Evolutionary conservation across 140 eudicot genomes (phyloP).

Genomic region (Anethum foeniculum): DNA sequence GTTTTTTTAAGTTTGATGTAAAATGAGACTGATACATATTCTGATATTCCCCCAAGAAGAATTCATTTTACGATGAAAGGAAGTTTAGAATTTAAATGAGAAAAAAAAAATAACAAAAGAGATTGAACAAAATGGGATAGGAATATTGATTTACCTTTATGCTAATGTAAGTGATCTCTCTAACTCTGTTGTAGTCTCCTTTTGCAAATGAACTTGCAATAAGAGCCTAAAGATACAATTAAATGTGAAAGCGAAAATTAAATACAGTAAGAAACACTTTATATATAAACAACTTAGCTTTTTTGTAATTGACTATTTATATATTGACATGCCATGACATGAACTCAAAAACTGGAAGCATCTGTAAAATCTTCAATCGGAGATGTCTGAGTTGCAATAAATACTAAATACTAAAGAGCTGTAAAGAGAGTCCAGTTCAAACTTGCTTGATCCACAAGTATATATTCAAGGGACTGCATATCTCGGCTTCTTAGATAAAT

Average conservation of each 20-base stretch:
- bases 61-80: not conserved
- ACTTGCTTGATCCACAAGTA: not conserved
- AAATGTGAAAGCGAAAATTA: not conserved
- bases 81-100: not conserved
- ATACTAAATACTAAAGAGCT: not conserved
- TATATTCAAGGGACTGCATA: not conserved
- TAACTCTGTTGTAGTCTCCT: slow-evolving; percentile 52
- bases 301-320: not conserved
- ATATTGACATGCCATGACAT: not conserved
- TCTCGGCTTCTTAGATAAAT: not conserved
- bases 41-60: not conserved
- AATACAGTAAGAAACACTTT: not conserved
- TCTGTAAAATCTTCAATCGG: not conserved
- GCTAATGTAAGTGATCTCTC: slow-evolving; percentile 47
- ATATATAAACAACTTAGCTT: not conserved
- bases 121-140: not conserved
- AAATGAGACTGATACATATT: not conserved
- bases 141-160: slow-evolving; percentile 37
- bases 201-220: slow-evolving; percentile 63
- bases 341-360: slow-evolving; percentile 3
- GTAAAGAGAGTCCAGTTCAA: not conserved
- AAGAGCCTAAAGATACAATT: slow-evolving; percentile 42
- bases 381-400: not conserved
- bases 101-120: not conserved
- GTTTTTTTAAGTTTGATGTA: not conserved